Evolutionary conservation across 352 stramenopile species (phyloP).

Genomic region (Phytopythium chamaehyphon): DNA sequence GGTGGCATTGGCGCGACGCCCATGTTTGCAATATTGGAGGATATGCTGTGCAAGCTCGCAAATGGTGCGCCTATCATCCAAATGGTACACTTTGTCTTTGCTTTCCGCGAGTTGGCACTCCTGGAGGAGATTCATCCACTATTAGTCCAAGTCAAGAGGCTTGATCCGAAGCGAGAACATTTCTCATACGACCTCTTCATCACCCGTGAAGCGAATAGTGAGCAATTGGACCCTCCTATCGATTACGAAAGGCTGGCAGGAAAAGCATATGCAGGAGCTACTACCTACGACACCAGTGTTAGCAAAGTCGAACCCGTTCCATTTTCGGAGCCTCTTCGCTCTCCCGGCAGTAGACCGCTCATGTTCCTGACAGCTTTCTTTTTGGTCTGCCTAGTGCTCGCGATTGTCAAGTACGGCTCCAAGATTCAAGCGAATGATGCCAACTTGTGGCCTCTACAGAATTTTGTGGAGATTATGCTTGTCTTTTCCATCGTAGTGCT

Average conservation of each 20-base stretch:
- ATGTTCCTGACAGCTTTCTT: constrained; percentile 1
- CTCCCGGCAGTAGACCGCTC: not conserved
- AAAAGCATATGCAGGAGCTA: not conserved
- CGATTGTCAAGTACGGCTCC: constrained; percentile 1
- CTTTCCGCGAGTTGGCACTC: constrained; percentile 29
- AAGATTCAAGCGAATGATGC: constrained; percentile 1
- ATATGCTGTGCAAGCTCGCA: constrained; percentile 20
- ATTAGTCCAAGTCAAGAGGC: constrained; percentile 14
- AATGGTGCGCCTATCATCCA: constrained; percentile 9
- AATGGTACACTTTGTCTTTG: constrained; percentile 27
- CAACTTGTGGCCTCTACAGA: constrained; percentile 4
- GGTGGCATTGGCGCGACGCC: constrained; percentile 24
- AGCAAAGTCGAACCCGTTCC: not conserved
- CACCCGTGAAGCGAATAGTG: not conserved
- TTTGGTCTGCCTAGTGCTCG: not conserved
- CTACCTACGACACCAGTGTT: not conserved
- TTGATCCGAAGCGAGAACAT: constrained; percentile 19
- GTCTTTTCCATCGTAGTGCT: constrained; percentile 1
- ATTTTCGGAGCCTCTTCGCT: not conserved
- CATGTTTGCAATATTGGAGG: constrained; percentile 24
- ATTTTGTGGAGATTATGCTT: constrained; percentile 5
- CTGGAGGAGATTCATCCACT: constrained; percentile 29
- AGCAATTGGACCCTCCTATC: not conserved
- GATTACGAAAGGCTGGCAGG: not conserved
- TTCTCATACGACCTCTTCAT: constrained; percentile 10